Conservation (phyloP, 2,329 filamentous ascomycete genomes). For the Zopfia rhizophila region DNA sequence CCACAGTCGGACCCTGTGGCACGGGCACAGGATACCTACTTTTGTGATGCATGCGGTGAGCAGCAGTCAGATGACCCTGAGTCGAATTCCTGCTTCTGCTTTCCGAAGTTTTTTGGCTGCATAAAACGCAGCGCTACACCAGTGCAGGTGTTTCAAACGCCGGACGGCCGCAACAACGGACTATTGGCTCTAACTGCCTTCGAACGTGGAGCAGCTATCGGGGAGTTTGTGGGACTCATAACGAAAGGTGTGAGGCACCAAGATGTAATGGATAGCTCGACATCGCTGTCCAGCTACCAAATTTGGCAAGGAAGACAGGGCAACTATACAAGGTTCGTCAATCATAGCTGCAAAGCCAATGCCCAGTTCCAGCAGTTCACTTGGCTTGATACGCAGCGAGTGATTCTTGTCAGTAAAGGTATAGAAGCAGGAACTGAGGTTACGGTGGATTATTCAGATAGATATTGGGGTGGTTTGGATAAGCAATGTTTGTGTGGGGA, state of each 20-base stretch:
- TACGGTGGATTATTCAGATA: constrained; percentile 68
- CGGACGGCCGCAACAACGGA: constrained; percentile 66
- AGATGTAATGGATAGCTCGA: constrained; percentile 65
- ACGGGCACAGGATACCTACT: constrained; percentile 40
- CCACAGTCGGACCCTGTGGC: constrained; percentile 41
- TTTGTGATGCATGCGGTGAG: constrained; percentile 59
- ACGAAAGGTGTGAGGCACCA: constrained; percentile 63
- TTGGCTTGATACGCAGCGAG: constrained; percentile 66
- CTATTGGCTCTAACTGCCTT: constrained; percentile 59
- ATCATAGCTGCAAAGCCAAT: constrained; percentile 68
- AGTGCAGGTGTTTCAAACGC: constrained; percentile 64
- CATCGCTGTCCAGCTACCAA: constrained; percentile 66
- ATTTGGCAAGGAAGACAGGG: constrained; percentile 67
- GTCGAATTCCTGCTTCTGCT: constrained; percentile 64
- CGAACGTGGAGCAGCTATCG: constrained; percentile 63
- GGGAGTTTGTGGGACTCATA: constrained; percentile 66
- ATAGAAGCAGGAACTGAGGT: constrained; percentile 65
- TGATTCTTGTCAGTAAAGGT: constrained; percentile 66
- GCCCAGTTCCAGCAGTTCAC: constrained; percentile 66
- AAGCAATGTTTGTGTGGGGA: constrained; percentile 67
- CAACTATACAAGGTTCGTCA: constrained; percentile 69
- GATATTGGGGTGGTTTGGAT: constrained; percentile 66
- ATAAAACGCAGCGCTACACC: constrained; percentile 53
- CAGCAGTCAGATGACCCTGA: constrained; percentile 62
- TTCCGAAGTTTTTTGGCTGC: constrained; percentile 63